Evolutionary conservation across 1,284 basidiomycete genomes (phyloP), one percentile per base, ranked within the genome.

Genomic region (Trametes polyzona): DNA sequence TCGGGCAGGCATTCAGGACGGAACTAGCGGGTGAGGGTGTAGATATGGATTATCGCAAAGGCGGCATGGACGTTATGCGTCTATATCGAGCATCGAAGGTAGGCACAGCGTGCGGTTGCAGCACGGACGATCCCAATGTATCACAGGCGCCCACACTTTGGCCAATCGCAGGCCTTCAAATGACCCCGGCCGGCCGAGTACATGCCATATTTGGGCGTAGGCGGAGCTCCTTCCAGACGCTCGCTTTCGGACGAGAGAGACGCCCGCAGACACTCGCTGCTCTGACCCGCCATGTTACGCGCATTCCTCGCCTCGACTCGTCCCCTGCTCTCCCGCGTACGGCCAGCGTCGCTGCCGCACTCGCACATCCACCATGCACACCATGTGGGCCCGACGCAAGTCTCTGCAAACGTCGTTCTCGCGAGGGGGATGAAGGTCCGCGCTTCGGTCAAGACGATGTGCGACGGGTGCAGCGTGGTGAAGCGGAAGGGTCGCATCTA

Each of bases 391-490:
- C 58, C 58, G 14, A 59, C 67, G 33, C 39, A 53, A 46, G 43
- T 65, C 21, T 51, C 65, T 30, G 62, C 70, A 29, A 67, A 63
- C 52, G 74, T 74, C 17, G 61, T 73, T 9, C 68, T 84, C 19
- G 71, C 80, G 26, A 78, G 96, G 64, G 95, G 95, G 37, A 97
- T 98, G 93, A 99, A 98, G 81, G 96, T 99, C 54, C 87, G 96
- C 59, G 91, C 92, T 29, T 94, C 93, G 8, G 93, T 98, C 65
- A 98, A 97, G 78, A 79, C 85, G 57, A 90, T 95, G 83, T 96
- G 94, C 73, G 93, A 95, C 62, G 92, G 93, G 12, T 96, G 94
- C 75, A 87, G 82, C 62, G 77, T 96, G 43, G 95, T 96, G 23
- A 83, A 82, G 71, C 78, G 96, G 67, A 96, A 98, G 72, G 95